These are phyloP conservation scores for Escovopsis sp. DNA, from an alignment of 2,329 filamentous ascomycete genomes.

Conservation along the genomic window DNA sequence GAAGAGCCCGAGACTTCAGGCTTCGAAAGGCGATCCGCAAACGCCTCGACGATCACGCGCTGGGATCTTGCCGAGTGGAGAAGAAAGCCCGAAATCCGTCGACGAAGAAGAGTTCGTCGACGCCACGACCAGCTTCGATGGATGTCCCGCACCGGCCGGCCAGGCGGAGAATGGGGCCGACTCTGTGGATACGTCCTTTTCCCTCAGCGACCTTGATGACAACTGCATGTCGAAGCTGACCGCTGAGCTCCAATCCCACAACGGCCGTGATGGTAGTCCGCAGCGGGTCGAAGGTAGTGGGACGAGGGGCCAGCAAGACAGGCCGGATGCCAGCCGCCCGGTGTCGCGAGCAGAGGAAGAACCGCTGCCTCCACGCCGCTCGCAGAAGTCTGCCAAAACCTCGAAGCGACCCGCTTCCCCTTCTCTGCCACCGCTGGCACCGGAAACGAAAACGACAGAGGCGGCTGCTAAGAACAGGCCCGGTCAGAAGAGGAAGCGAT, in stretches of 20 bases:
- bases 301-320: conserved; percentile 6
- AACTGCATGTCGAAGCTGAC: conserved; percentile 32
- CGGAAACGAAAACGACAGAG: conserved; percentile 4
- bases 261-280: conserved; percentile 8
- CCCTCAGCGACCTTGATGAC: conserved; percentile 30
- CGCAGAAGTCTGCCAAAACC: conserved; percentile 5
- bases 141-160: conserved; percentile 5
- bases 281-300: conserved; percentile 1
- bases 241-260: conserved; percentile 33
- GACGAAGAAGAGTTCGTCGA: conserved; percentile 33
- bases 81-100: conserved; percentile 27
- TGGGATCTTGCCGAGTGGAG: conserved; percentile 4
- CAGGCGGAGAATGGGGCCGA: background rate
- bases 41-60: conserved; percentile 9
- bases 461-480: conserved; percentile 1
- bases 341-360: conserved; percentile 10
- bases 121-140: conserved; percentile 29
- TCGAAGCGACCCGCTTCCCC: conserved; percentile 6
- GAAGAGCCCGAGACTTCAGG: background rate
- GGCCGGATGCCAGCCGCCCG: conserved; percentile 8
- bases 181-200: conserved; percentile 21
- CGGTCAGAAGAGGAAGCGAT: conserved; percentile 18
- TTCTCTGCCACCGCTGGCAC: conserved; percentile 12
- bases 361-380: conserved; percentile 4
- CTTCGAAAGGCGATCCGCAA: conserved; percentile 3